Percentiles rank a stretch among this genome's conserved stretches.
Evolutionary conservation across 108 stramenopile species (phyloP).

Genomic region (Ochromonas danica): DNA sequence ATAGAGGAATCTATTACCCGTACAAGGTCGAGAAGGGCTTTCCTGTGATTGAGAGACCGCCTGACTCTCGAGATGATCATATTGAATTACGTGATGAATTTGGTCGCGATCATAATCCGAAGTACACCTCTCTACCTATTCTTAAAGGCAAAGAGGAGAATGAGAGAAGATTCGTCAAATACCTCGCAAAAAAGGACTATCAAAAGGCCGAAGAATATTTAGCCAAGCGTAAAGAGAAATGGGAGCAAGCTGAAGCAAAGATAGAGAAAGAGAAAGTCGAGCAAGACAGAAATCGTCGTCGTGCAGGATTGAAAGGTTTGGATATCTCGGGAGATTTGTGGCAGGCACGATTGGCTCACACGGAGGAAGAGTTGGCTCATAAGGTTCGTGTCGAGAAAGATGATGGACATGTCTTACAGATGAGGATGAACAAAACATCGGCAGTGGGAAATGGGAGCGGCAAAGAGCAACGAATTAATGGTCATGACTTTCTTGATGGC

Average conservation of each 20-base stretch:
- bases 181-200: background rate
- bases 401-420: background rate
- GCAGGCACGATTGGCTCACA: background rate
- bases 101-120: no score
- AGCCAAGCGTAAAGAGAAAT: background rate
- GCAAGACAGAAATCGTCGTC: background rate
- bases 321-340: background rate
- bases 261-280: background rate
- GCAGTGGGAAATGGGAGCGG: background rate
- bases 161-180: background rate
- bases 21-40: background rate
- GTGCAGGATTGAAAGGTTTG: background rate
- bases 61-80: background rate
- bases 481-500: background rate
- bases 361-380: background rate
- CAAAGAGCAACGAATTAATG: background rate
- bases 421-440: background rate
- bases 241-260: background rate
- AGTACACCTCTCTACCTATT: background rate
- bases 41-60: background rate
- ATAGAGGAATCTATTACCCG: constrained; percentile 9
- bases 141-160: background rate
- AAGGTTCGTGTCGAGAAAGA: background rate
- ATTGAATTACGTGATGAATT: background rate
- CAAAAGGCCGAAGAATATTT: constrained; percentile 10